Evolutionary conservation across 2,329 filamentous ascomycete genomes (phyloP), one percentile per base, ranked within the genome.

Genomic region (Diaporthe eres): DNA sequence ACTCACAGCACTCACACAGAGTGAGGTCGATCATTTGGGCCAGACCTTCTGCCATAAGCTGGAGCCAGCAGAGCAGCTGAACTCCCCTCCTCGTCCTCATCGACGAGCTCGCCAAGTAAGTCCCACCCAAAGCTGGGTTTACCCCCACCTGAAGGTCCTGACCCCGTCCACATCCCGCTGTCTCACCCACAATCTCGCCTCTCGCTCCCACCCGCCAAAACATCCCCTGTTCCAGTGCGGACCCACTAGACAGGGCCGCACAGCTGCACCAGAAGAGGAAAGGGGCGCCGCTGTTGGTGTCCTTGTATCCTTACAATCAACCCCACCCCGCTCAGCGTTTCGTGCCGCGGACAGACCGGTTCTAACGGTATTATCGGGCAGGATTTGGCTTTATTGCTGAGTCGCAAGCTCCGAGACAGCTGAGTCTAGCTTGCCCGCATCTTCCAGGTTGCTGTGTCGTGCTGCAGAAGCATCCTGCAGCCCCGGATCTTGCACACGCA

Each of bases 181-280:
- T 74, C 65, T 72, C 74, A 65, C 53, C 70, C 71, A 37, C 55
- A 68, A 65, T 72, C 67, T 72, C 70, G 58, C 47, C 75, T 57
- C 34, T 57, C 34, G 57, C 42, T 37, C 63, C 74, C 61, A 58
- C 61, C 49, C 70, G 51, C 60, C 51, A 72, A 76, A 72, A 71
- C 70, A 44, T 70, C 58, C 72, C 75, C 71, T 74, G 63, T 72
- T 68, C 75, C 58, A 67, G 71, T 25, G 37, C 37, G 39, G 47
- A 72, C 60, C 51, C 53, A 72, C 60, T 53, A 57, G 44, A 63
- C 42, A 39, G 34, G 72, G 75, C 51, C 75, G 37, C n/a, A 25
- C 63, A 63, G 44, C 44, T 53, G 71, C 57, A 49, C 72, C 34
- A 71, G 42, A 74, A 75, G 57, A 68, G 75, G 31, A 67, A 67